Conservation (phyloP, 306 rosid genomes). For the Quercus gilva region DNA sequence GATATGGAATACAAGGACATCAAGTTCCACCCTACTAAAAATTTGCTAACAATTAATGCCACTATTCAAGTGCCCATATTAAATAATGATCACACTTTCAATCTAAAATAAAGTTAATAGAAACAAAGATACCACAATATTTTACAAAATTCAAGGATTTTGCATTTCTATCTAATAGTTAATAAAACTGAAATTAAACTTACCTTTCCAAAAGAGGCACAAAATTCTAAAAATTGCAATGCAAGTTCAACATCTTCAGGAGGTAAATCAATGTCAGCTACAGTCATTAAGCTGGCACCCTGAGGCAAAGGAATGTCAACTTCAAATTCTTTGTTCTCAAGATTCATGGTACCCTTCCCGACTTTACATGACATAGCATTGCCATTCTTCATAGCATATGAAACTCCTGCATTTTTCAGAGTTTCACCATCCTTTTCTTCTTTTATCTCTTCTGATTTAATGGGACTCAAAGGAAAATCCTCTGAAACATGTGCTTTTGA, state of each 20-base stretch:
- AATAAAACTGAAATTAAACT: not conserved
- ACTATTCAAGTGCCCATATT: not conserved
- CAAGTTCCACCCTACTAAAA: too few species aligned
- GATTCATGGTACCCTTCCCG: conserved; percentile 16
- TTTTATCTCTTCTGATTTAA: not conserved
- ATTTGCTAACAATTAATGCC: not conserved
- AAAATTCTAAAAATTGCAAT: conserved; percentile 80
- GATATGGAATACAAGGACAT: too few species aligned
- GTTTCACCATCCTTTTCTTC: conserved; percentile 4
- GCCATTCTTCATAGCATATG: too few species aligned
- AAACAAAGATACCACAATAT: not conserved
- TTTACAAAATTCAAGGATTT: not conserved
- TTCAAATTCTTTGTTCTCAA: conserved; percentile 6
- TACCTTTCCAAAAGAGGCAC: conserved; percentile 75
- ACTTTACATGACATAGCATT: not conserved
- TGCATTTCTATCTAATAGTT: not conserved
- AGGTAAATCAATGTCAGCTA: conserved; percentile 48
- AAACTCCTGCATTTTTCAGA: not conserved
- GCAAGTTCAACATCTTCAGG: conserved; percentile 64
- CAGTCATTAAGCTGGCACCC: conserved; percentile 40
- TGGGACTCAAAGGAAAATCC: conserved; percentile 6
- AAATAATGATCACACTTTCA: not conserved
- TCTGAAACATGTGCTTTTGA: conserved; percentile 3
- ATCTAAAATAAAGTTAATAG: not conserved
- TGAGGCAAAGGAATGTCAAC: conserved; percentile 43